Evolutionary conservation across 2,329 filamentous ascomycete species (phyloP).

Genomic region (Metarhizium anisopliae): DNA sequence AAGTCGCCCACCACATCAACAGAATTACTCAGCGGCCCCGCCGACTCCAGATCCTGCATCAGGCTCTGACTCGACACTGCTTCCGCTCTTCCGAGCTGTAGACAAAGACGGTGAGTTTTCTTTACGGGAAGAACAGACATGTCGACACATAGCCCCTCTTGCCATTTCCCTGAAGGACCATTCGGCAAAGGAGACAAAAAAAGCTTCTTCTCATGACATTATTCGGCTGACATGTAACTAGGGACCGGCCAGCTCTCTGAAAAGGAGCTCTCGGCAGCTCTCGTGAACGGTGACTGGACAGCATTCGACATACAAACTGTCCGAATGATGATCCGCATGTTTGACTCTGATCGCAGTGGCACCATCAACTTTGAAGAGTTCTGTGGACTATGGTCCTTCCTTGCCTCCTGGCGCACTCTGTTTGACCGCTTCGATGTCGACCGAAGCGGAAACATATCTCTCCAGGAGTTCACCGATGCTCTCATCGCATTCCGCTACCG

Average conservation of each 20-base stretch:
- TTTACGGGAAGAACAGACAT: too few relatives aligned
- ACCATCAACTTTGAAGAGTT: conserved; percentile 94
- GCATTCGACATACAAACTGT: conserved; percentile 91
- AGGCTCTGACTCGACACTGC: conserved; percentile 61
- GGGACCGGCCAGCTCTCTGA: conserved; percentile 78
- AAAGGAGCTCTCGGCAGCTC: conserved; percentile 74
- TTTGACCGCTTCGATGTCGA: conserved; percentile 95
- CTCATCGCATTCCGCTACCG: conserved; percentile 90
- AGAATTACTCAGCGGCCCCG: conserved; percentile 55
- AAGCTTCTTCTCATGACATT: background rate
- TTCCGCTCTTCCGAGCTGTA: conserved; percentile 81
- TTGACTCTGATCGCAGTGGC: conserved; percentile 82
- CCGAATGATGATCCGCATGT: conserved; percentile 99
- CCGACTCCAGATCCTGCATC: conserved; percentile 42
- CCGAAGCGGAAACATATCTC: conserved; percentile 74
- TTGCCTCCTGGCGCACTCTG: conserved; percentile 85
- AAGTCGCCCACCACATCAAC: conserved; percentile 28
- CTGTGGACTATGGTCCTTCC: conserved; percentile 90
- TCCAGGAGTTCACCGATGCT: conserved; percentile 81
- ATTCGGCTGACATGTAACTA: conserved; percentile 18
- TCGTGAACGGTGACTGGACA: conserved; percentile 95
- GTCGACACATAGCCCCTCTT: too few relatives aligned
- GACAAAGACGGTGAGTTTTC: conserved; percentile 64
- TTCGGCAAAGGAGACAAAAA: background rate
- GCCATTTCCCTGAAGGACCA: too few relatives aligned